Evolutionary conservation across 208 protist genomes (phyloP), one percentile per base, ranked within the genome.

Genomic region (Phytomonas francai): DNA sequence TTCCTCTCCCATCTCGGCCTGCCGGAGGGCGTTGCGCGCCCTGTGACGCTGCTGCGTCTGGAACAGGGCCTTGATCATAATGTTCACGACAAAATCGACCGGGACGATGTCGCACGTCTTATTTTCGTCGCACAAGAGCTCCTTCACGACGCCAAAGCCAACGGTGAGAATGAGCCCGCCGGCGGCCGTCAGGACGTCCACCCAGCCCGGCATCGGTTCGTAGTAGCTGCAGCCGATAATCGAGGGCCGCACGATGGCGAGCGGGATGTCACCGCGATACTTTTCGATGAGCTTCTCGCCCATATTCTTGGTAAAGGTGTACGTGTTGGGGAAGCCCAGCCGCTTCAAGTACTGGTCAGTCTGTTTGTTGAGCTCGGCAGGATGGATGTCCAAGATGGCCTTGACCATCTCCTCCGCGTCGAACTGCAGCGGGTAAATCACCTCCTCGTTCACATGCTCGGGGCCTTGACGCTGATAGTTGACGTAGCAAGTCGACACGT

Each of bases 401-500:
- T 91, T 95, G 61, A 72, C 76, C 74, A 95, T 89, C 25, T 64
- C 74, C 73, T 93, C 82, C 25, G 87, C 72, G 70, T 95, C 89
- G 77, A 90, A 95, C 54, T 71, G 71, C 32, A 90, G 61, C 9
- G 87, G 81, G 78, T 96, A 96, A 14, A 94, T 67, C 57, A 67
- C 67, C 76, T 94, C 91, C 71, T 87, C 77, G 49, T 85, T 83
- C 56, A 65, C 66, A 16, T 77, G 51, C 7, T 70, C 73, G 39
- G 61, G 42, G 36, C 82, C 83, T 42, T 77, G n/a, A 49, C 81
- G 80, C 22, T 63, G 68, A 70, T 90, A 94, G 70, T 94, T 94
- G 8, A 93, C 86, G 82, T 95, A 97, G 76, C 84, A 91, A 11
- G 91, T 97, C 33, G 89, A 95, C 25, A 92, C 78, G 63, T 97